Conservation (phyloP, 2,329 filamentous ascomycete species). For the Aspergillus fructus region DNA sequence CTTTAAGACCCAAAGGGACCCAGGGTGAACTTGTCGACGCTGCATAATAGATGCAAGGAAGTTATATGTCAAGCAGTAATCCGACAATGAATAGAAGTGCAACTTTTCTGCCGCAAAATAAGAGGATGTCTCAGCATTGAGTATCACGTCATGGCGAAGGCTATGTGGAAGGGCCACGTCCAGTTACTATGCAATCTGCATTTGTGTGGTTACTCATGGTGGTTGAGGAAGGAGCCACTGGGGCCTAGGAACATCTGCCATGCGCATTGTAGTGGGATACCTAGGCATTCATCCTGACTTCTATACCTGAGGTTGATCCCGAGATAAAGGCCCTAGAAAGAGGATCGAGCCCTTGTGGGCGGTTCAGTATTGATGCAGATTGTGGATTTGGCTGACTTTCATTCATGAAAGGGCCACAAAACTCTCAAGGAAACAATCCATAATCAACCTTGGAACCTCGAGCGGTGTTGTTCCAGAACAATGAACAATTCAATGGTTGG, state of each 20-base stretch:
- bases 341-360: not conserved
- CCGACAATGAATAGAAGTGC: not conserved
- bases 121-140: not conserved
- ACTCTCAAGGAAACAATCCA: not conserved
- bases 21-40: not conserved
- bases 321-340: not conserved
- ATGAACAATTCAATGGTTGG: too few species aligned
- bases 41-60: conserved; percentile 10
- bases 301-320: not conserved
- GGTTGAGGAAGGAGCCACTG: not conserved
- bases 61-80: conserved; percentile 6
- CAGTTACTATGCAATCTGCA: not conserved
- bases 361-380: too few species aligned
- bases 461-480: too few species aligned
- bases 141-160: not conserved
- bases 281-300: not conserved
- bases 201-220: not conserved
- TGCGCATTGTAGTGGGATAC: not conserved
- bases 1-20: not conserved
- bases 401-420: not conserved
- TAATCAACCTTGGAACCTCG: too few species aligned
- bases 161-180: not conserved
- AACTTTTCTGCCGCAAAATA: not conserved
- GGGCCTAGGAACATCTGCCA: not conserved
- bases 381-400: not conserved